A percentile compares a stretch with the other conserved stretches of the same genome.
phyloP scores from a whole-genome alignment of 495 filamentous ascomycete species.

The Cetradonia linearis region DNA sequence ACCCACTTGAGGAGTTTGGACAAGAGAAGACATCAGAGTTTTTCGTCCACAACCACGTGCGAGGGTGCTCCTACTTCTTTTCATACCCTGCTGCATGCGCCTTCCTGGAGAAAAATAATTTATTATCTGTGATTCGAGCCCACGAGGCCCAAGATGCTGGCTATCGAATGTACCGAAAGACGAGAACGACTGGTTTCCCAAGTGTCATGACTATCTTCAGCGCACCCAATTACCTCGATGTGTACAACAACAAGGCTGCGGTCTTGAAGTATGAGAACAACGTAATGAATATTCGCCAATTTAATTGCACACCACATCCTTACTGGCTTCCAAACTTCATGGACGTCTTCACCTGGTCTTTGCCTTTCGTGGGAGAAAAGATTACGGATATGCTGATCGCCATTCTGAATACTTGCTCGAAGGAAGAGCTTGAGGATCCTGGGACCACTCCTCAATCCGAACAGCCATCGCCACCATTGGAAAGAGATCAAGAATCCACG shows the following conservation, averaged over 20 bases:
- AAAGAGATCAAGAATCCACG: conserved; percentile 63
- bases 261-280: conserved; percentile 99
- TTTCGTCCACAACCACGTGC: conserved; percentile 96
- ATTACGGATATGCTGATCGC: conserved; percentile 99
- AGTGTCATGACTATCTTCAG: conserved; percentile 99
- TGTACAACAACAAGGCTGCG: conserved; percentile 99
- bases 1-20: conserved; percentile 97
- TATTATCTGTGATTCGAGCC: conserved; percentile 95
- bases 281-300: conserved; percentile 99
- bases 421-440: conserved; percentile 87
- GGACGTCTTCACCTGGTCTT: conserved; percentile 99
- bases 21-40: conserved; percentile 96
- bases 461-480: conserved; percentile 58
- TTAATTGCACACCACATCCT: conserved; percentile 98
- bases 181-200: conserved; percentile 91
- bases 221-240: conserved; percentile 94
- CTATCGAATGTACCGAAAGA: conserved; percentile 98
- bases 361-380: conserved; percentile 98
- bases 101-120: conserved; percentile 97
- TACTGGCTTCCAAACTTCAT: conserved; percentile 99
- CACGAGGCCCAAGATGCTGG: conserved; percentile 98
- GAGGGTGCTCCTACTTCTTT: conserved; percentile 98
- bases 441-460: conserved; percentile 51
- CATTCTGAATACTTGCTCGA: conserved; percentile 94
- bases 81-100: conserved; percentile 97